Evolutionary conservation across 1,139 yeast genomes (phyloP).

Genomic region (Yamadazyma songkhlaensis): DNA sequence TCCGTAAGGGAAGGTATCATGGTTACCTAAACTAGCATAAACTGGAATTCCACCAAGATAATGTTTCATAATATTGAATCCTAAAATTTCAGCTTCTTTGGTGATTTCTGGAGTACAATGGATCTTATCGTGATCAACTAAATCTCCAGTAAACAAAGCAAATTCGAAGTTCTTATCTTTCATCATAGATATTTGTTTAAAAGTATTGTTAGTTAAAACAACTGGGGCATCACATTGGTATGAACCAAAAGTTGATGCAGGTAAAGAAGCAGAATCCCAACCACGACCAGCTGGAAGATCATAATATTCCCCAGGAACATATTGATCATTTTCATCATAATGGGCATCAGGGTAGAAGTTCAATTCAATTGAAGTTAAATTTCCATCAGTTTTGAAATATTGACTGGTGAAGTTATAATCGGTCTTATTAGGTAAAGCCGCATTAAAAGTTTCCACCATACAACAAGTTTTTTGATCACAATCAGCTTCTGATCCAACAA

Average conservation of each 20-base stretch:
- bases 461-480: constrained; percentile 55
- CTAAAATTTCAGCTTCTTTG: constrained; percentile 48
- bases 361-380: constrained; percentile 16
- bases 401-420: constrained; percentile 32
- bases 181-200: constrained; percentile 39
- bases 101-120: constrained; percentile 47
- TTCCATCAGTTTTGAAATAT: constrained; percentile 18
- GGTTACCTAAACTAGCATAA: constrained; percentile 65
- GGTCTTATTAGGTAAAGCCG: constrained; percentile 21
- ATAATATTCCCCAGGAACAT: constrained; percentile 38
- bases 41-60: constrained; percentile 55
- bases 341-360: constrained; percentile 31
- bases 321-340: constrained; percentile 31
- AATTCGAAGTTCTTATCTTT: constrained; percentile 48
- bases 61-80: constrained; percentile 53
- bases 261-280: constrained; percentile 38
- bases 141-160: constrained; percentile 66
- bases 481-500: constrained; percentile 60
- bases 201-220: constrained; percentile 51
- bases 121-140: constrained; percentile 57
- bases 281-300: constrained; percentile 36
- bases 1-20: constrained; percentile 71
- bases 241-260: constrained; percentile 62
- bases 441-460: constrained; percentile 33
- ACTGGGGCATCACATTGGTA: constrained; percentile 68